Conservation (phyloP, 768 basidiomycete genomes). For the Mycena leptocephala region DNA sequence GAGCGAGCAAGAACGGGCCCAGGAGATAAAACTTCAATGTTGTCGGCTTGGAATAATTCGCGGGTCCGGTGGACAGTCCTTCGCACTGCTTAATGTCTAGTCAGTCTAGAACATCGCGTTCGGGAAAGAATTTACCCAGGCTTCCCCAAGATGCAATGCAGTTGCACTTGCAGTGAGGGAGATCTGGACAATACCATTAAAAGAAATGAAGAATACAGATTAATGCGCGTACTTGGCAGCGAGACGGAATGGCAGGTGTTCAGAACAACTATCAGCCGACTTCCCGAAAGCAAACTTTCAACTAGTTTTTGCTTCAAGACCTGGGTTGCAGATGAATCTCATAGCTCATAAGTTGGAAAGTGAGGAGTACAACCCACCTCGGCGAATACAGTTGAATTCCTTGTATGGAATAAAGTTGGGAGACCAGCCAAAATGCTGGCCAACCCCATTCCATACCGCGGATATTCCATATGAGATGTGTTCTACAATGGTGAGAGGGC, state of each 20-base stretch:
- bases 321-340: not conserved
- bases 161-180: not conserved
- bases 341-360: too few relatives aligned
- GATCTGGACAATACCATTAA: not conserved
- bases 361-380: not conserved
- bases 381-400: too few relatives aligned
- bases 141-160: not conserved
- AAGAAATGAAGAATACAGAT: not conserved
- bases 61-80: not conserved
- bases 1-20: not conserved
- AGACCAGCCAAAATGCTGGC: too few relatives aligned
- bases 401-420: too few relatives aligned
- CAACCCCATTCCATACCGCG: too few relatives aligned
- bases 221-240: not conserved
- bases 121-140: not conserved
- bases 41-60: not conserved
- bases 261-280: not conserved
- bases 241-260: not conserved
- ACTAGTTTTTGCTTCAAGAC: not conserved
- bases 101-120: not conserved
- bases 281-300: not conserved
- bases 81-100: not conserved
- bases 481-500: too few relatives aligned
- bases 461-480: too few relatives aligned
- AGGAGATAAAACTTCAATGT: not conserved